Evolutionary conservation across 805 yeast genomes (phyloP).

Genomic region (Candida adriatica): DNA sequence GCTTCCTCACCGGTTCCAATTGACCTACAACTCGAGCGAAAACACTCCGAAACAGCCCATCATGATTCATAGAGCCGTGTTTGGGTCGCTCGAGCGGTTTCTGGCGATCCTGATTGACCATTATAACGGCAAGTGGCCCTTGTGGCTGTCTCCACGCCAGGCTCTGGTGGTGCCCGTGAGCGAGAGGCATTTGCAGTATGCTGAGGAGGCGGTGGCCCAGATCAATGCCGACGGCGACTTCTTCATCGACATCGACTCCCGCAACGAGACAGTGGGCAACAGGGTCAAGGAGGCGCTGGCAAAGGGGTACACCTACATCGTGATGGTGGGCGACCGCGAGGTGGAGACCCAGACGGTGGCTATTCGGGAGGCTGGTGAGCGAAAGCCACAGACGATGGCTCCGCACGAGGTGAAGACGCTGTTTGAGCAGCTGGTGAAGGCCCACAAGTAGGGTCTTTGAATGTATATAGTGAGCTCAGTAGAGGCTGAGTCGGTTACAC

Average conservation of each 20-base stretch:
- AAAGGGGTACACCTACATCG: constrained; percentile 70
- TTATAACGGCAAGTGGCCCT: constrained; percentile 92
- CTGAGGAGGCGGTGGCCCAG: constrained; percentile 37
- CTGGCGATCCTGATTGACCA: constrained; percentile 87
- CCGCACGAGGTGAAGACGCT: constrained; percentile 43
- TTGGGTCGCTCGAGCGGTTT: constrained; percentile 91
- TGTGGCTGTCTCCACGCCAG: constrained; percentile 93
- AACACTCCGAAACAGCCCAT: constrained; percentile 63
- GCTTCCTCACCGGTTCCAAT: constrained; percentile 75
- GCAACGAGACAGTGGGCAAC: constrained; percentile 72
- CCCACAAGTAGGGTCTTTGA: constrained; percentile 32
- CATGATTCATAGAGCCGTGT: constrained; percentile 93
- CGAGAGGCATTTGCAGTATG: constrained; percentile 49
- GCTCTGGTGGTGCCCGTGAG: constrained; percentile 79
- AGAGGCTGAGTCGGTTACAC: too few relatives aligned
- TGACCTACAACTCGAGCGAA: constrained; percentile 52
- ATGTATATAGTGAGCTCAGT: too few relatives aligned
- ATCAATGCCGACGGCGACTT: constrained; percentile 49
- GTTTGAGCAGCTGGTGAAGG: constrained; percentile 51
- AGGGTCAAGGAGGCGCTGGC: constrained; percentile 73
- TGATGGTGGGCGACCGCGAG: constrained; percentile 88
- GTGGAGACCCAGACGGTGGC: constrained; percentile 51
- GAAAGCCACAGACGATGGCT: constrained; percentile 36
- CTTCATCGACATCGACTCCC: constrained; percentile 66
- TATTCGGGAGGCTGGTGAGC: constrained; percentile 50